Evolutionary conservation across 495 filamentous ascomycete genomes (phyloP).

Genomic region (Poronia punctata): DNA sequence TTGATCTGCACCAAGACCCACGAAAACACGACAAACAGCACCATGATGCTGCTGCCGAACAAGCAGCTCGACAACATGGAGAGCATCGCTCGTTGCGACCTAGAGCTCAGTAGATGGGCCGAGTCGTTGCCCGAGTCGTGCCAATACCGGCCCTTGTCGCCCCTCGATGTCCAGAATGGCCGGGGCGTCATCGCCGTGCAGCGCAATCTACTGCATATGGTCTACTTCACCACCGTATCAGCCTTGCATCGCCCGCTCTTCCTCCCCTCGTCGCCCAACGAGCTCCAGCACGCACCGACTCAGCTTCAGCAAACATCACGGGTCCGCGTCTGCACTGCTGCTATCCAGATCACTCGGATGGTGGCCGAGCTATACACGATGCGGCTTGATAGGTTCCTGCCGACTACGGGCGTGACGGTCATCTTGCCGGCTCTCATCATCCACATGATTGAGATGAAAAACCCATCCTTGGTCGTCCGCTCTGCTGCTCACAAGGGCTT

Average conservation of each 20-base stretch:
- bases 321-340: conserved; percentile 69
- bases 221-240: conserved; percentile 79
- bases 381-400: conserved; percentile 68
- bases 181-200: conserved; percentile 56
- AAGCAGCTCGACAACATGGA: conserved; percentile 71
- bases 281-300: conserved; percentile 43
- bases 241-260: conserved; percentile 85
- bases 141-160: conserved; percentile 46
- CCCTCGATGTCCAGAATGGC: conserved; percentile 37
- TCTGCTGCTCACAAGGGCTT: conserved; percentile 67
- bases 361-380: conserved; percentile 62
- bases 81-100: conserved; percentile 65
- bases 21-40: conserved; percentile 66
- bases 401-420: conserved; percentile 82
- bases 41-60: conserved; percentile 84
- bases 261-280: conserved; percentile 60
- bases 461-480: conserved; percentile 58
- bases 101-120: conserved; percentile 66
- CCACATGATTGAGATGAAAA: conserved; percentile 83
- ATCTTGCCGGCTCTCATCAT: conserved; percentile 87
- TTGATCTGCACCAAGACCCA: conserved; percentile 68
- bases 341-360: conserved; percentile 72
- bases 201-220: conserved; percentile 75
- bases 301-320: conserved; percentile 64
- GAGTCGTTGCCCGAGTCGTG: conserved; percentile 61